Evolutionary conservation across 371 early-diverging fungal species (phyloP).

Genomic region (Saksenaea oblongispora): DNA sequence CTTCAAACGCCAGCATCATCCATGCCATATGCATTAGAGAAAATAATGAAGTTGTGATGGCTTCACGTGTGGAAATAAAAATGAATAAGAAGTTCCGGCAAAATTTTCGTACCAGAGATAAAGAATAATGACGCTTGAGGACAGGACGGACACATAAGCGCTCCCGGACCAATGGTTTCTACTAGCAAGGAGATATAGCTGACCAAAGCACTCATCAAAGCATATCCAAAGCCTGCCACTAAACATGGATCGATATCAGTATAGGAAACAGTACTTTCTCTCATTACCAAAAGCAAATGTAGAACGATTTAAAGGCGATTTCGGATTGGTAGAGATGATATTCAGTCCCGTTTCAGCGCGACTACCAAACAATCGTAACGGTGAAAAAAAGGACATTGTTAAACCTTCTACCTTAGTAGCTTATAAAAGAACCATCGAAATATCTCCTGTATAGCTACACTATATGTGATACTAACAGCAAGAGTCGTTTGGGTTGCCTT

Average conservation of each 20-base stretch:
- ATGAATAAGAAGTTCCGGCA: neutral
- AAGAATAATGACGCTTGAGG: constrained; percentile 63
- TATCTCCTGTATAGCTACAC: constrained; percentile 66
- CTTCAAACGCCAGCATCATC: constrained; percentile 77
- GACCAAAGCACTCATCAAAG: constrained; percentile 66
- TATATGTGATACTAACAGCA: constrained; percentile 56
- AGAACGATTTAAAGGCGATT: constrained; percentile 58
- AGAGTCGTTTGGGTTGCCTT: constrained; percentile 31
- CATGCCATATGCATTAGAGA: constrained; percentile 70
- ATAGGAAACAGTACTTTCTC: neutral
- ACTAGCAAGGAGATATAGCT: constrained; percentile 66
- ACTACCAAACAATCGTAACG: constrained; percentile 13
- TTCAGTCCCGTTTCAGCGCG: constrained; percentile 64
- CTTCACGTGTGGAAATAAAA: constrained; percentile 22
- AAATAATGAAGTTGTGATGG: constrained; percentile 69
- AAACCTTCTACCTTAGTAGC: constrained; percentile 37
- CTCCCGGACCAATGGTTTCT: constrained; percentile 69
- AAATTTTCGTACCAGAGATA: constrained; percentile 49
- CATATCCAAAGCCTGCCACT: constrained; percentile 72
- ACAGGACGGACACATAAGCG: constrained; percentile 69
- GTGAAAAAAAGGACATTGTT: neutral
- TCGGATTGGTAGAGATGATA: constrained; percentile 56
- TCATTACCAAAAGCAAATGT: constrained; percentile 63
- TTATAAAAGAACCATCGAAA: constrained; percentile 65
- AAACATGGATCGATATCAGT: neutral